Percentiles rank a stretch among this genome's conserved stretches.
Conservation (phyloP, 2,329 filamentous ascomycete species). For the Nemania sp. region DNA sequence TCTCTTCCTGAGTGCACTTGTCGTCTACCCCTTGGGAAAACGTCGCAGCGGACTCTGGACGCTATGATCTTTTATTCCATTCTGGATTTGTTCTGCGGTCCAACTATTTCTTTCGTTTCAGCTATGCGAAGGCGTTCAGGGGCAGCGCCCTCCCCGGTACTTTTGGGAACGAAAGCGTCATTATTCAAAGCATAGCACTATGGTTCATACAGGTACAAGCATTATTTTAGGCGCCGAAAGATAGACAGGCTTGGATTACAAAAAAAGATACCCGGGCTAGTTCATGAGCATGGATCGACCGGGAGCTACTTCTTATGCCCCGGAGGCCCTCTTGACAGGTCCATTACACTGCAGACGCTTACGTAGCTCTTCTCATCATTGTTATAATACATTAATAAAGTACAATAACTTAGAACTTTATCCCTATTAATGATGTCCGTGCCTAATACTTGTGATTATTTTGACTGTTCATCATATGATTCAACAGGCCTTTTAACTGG, state of each 20-base stretch:
- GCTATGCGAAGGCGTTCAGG: constrained; percentile 8
- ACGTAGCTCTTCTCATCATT: no score
- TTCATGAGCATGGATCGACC: not conserved
- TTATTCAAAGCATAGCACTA: constrained; percentile 7
- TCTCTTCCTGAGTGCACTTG: constrained; percentile 52
- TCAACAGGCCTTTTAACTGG: no score
- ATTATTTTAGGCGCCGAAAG: not conserved
- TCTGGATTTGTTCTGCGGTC: not conserved
- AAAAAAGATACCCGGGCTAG: constrained; percentile 11
- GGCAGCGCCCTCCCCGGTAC: not conserved
- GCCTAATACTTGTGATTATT: no score
- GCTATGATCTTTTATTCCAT: constrained; percentile 39
- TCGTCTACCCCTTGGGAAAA: constrained; percentile 55
- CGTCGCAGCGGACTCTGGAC: constrained; percentile 54
- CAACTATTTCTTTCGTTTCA: not conserved
- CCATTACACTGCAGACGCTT: not conserved
- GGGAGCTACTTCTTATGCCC: not conserved
- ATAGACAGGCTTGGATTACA: not conserved
- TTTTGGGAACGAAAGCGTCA: not conserved
- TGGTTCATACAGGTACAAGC: not conserved
- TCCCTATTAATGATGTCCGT: not conserved
- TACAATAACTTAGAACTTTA: not conserved
- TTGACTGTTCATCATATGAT: no score
- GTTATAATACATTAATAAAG: not conserved
- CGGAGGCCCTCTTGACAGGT: not conserved